A percentile compares a stretch with the other conserved stretches of the same genome.
Conservation (phyloP, 1,284 basidiomycete species). For the Melampsora larici-populina region DNA sequence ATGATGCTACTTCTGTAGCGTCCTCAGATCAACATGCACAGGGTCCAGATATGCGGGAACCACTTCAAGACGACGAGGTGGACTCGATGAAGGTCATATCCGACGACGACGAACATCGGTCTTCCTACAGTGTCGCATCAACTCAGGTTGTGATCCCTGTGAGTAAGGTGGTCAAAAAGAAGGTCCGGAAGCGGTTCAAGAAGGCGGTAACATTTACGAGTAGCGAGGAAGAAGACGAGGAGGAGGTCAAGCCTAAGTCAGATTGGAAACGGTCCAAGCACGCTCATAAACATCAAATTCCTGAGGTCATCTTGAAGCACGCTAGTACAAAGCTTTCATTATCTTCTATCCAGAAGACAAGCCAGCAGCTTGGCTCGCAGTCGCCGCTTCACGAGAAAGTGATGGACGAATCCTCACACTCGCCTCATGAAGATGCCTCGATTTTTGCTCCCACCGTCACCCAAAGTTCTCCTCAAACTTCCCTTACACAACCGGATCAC, state of each 20-base stretch:
- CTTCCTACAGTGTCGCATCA: not conserved
- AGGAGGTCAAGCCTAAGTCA: slow-evolving; percentile 48
- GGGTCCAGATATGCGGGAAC: not conserved
- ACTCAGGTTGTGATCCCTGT: not conserved
- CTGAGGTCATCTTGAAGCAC: slow-evolving; percentile 51
- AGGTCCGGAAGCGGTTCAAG: slow-evolving; percentile 32
- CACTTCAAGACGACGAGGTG: not conserved
- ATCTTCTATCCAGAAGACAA: not conserved
- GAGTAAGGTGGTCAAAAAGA: not conserved
- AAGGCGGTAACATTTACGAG: slow-evolving; percentile 49
- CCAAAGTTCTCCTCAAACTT: not conserved
- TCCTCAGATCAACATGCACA: slow-evolving; percentile 23
- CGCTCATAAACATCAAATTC: slow-evolving; percentile 43
- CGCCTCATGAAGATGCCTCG: slow-evolving; percentile 1
- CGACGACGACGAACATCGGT: not conserved
- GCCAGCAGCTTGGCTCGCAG: not conserved
- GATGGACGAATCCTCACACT: not conserved
- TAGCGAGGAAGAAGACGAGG: slow-evolving; percentile 50
- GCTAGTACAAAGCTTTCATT: not conserved
- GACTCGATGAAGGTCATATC: not conserved
- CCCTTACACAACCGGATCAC: not conserved
- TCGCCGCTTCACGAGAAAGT: not conserved
- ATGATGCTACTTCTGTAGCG: slow-evolving; percentile 19
- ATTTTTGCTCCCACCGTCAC: not conserved
- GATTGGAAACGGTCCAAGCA: slow-evolving; percentile 48